Conservation (phyloP, 176 grass and related monocot species). For the Triticum dicoccoides region DNA sequence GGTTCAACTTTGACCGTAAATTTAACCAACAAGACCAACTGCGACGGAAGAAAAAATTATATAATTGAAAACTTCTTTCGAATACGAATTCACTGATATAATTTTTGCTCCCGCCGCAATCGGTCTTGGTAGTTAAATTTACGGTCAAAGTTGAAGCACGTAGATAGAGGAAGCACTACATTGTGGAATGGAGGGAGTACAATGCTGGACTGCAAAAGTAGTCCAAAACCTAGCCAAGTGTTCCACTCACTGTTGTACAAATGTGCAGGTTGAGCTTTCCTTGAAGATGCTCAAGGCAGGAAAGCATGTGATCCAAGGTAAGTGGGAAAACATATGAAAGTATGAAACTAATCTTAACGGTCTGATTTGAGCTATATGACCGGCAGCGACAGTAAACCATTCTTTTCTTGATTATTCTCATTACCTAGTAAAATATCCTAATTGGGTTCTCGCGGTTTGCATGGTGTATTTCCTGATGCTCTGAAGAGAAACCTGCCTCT, state of each 20-base stretch:
- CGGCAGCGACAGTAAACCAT: neutral
- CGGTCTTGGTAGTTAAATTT: no score
- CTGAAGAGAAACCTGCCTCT: conserved; percentile 96
- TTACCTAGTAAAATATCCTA: conserved; percentile 6
- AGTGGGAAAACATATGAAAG: conserved; percentile 11
- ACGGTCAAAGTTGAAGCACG: no score
- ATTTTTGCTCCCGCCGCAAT: no score
- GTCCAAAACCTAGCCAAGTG: neutral
- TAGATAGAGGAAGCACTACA: no score
- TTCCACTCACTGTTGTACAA: neutral
- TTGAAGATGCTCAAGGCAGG: conserved; percentile 79
- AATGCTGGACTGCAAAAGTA: neutral
- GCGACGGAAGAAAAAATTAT: no score
- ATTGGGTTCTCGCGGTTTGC: conserved; percentile 38
- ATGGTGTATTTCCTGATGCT: conserved; percentile 33
- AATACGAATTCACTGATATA: no score
- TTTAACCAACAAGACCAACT: no score
- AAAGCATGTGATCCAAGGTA: conserved; percentile 99
- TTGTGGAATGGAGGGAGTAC: no score
- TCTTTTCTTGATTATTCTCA: neutral
- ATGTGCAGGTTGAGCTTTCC: conserved; percentile 87
- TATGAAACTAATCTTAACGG: neutral
- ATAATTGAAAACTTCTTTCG: no score
- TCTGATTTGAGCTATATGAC: neutral
- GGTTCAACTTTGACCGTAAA: no score